Evolutionary conservation across 2,329 filamentous ascomycete genomes (phyloP), one percentile per base, ranked within the genome.

Genomic region (Myrmaecium sp.): DNA sequence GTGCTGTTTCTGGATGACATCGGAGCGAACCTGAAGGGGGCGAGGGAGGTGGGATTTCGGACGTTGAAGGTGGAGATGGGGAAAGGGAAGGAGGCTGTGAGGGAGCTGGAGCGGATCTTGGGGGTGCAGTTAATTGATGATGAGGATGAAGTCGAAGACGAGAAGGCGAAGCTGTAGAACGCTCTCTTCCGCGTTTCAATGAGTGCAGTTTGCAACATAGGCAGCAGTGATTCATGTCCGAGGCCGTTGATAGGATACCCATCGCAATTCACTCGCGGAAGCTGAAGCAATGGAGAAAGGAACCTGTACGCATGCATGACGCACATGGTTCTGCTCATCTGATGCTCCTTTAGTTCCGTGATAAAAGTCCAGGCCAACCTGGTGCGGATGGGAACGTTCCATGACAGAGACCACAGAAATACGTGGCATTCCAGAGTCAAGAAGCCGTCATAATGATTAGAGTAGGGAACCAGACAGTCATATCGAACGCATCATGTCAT

Each of bases 1-100:
- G 60, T 94, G 23, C 54, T 92, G 4, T 98, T 98, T 47, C 54
- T 94, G 26, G 89, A 94, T 47, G 84, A 94, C 41, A 93, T 98
- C 47, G 89, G 89, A 2, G 74, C 84, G 52, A 98, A 98, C 47
- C 51, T 95, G 31, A 89, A 84, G 58, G 74, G 66, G 23, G 89
- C 73, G 1, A 78, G 64, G 51, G 64, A 63, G 25, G 57, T 72
- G 13, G 86, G 86, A 0, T 74, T 95, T 49, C 55, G 64, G 30
- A 95, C 86, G 0, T 66, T 95, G 36, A 93, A 86, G 53, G 89
- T 95, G 1, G 59, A 67, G 6, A 54, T 95, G 15, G 84, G 84
- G 2, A 70, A 65, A 47, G 70, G 78, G 1, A 77, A 69, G 45
- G 73, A 84, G 46, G 84, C 86, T 0, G 84, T 95, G 1, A 73